Conservation (phyloP, 768 basidiomycete genomes). For the Suillus tomentosus region DNA sequence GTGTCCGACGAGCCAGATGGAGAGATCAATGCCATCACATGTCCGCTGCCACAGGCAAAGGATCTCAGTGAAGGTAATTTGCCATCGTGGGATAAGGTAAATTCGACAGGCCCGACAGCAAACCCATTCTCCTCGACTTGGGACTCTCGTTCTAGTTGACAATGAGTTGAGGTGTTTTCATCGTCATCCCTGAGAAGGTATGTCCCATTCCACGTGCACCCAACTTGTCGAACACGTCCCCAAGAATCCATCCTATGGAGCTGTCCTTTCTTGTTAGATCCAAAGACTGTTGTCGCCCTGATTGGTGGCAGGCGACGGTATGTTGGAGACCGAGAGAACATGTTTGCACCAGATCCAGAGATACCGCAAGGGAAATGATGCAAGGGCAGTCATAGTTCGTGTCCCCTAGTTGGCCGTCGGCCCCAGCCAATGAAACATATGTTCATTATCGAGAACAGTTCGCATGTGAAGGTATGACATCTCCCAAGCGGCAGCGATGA, state of each 20-base stretch:
- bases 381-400: too few species aligned
- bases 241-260: constrained; percentile 40
- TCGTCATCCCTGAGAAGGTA: constrained; percentile 42
- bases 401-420: too few species aligned
- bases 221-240: constrained; percentile 37
- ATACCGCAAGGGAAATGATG: too few species aligned
- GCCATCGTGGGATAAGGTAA: constrained; percentile 26
- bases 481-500: too few species aligned
- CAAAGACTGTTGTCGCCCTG: constrained; percentile 52
- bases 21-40: constrained; percentile 38
- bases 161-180: constrained; percentile 6
- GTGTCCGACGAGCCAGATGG: constrained; percentile 18
- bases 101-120: constrained; percentile 15
- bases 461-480: too few species aligned
- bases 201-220: constrained; percentile 82
- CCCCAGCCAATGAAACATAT: too few species aligned
- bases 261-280: constrained; percentile 76
- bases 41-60: constrained; percentile 83
- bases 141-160: constrained; percentile 13
- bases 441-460: too few species aligned
- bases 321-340: too few species aligned
- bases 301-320: too few species aligned
- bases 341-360: too few species aligned
- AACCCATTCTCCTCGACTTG: constrained; percentile 7
- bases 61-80: constrained; percentile 29